Base-by-base conservation (phyloP, 164 flowering plant species). In the Vitis riparia region DNA sequence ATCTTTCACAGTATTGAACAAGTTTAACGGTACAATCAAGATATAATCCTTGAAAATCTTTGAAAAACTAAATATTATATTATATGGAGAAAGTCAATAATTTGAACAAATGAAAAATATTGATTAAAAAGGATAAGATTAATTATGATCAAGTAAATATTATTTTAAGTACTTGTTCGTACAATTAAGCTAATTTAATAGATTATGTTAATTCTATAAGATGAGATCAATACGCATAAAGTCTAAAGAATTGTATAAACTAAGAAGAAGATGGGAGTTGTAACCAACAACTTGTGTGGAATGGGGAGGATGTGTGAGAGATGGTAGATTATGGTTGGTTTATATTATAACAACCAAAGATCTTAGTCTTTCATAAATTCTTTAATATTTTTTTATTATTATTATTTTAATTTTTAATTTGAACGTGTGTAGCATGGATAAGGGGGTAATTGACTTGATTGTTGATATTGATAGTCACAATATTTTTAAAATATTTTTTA, bases 311-410 rank as follows among this genome's bases (percentile, higher is more conserved):
- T 57, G 12, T 15, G 2, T 30, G 19, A 51, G 62, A 67, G 32
- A 56, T 53, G 70, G 73, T 65, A 60, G 67, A 70, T 75, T 49
- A 11, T 67, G 76, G 71, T 68, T 73, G 76, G 71, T 73, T 63
- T 30, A 65, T 52, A 12, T 0, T 15, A 9, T 51, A 51, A 66
- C 66, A 37, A 66, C 66, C 55, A 51, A 19, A 2, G 14, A 48
- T 64, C 37, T 37, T 37, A 37, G 44, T 37, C 55, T 5, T 23
- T 71, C 51, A 12, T 11, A 57, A 50, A 68, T 6, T 11, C 14
- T 48, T 63, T 5, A 23, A 23, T 23, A 14, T n/a, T 19, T 19
- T 6, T 23, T 7, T 19, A 11, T 62, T 49, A 19, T 17, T 17
- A 14, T 63, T 12, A 23, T 3, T 13, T 51, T 50, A 16, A 9